Evolutionary conservation across 495 filamentous ascomycete genomes (phyloP).

Genomic region (Neurospora cerealis): DNA sequence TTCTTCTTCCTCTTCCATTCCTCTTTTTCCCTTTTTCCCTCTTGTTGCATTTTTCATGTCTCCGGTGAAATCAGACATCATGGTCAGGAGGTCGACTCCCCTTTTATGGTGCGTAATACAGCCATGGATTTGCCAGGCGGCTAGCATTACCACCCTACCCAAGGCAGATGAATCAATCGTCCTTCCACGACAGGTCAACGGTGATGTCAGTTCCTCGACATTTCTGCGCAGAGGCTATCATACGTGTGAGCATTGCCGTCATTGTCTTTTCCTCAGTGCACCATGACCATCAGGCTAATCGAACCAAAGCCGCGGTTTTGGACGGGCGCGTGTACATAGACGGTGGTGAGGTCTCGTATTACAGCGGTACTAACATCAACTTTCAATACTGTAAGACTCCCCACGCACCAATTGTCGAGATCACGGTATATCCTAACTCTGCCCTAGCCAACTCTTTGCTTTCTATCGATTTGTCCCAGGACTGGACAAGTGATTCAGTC

Average conservation of each 20-base stretch:
- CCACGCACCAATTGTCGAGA: not conserved
- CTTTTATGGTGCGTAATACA: not conserved
- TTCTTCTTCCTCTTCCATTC: not conserved
- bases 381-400: constrained; percentile 13
- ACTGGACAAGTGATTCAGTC: constrained; percentile 10
- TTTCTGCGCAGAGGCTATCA: constrained; percentile 17
- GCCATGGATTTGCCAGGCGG: not conserved
- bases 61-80: not conserved
- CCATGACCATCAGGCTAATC: not conserved
- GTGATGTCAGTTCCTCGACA: constrained; percentile 3
- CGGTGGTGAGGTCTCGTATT: constrained; percentile 15
- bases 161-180: not conserved
- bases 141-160: not conserved
- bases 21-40: not conserved
- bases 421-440: not conserved
- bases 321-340: constrained; percentile 14
- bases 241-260: constrained; percentile 9
- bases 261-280: not conserved
- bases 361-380: not conserved
- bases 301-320: constrained; percentile 12
- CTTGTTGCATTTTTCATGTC: not conserved
- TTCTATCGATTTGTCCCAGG: constrained; percentile 12
- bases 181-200: constrained; percentile 11
- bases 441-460: constrained; percentile 11
- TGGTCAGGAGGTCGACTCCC: not conserved